These are phyloP conservation scores for Aphanomyces euteiches DNA, from an alignment of 352 stramenopile genomes.

Conservation along the genomic window DNA sequence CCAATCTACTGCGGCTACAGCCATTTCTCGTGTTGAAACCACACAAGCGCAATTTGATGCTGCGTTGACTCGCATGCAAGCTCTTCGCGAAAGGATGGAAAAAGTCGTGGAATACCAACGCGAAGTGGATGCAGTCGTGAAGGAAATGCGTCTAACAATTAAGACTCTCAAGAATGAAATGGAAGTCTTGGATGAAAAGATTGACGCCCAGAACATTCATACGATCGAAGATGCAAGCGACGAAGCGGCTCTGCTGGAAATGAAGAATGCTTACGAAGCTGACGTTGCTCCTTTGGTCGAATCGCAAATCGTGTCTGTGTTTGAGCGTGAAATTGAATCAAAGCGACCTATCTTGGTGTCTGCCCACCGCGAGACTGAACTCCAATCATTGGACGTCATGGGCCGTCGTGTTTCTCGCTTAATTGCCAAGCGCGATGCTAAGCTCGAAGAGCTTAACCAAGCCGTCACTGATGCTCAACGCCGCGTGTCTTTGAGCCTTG, in stretches of 20 bases:
- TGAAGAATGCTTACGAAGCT: conserved; percentile 39
- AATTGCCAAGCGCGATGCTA: conserved; percentile 63
- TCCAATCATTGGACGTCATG: conserved; percentile 69
- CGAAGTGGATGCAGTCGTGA: conserved; percentile 76
- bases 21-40: conserved; percentile 62
- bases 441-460: conserved; percentile 68
- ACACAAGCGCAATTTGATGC: conserved; percentile 71
- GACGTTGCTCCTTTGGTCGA: conserved; percentile 36
- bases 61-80: conserved; percentile 66
- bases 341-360: conserved; percentile 71
- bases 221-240: conserved; percentile 15
- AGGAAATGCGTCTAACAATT: conserved; percentile 72
- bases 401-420: conserved; percentile 65
- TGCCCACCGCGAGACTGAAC: conserved; percentile 51
- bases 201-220: conserved; percentile 36
- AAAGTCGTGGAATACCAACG: conserved; percentile 56
- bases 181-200: conserved; percentile 84
- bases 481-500: conserved; percentile 66
- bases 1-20: conserved; percentile 60
- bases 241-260: conserved; percentile 10
- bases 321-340: conserved; percentile 56
- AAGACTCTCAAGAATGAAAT: conserved; percentile 86
- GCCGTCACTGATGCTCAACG: conserved; percentile 71
- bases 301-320: conserved; percentile 29
- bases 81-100: conserved; percentile 52